These are phyloP conservation scores for Lycium ferocissimum DNA, from an alignment of 257 asterid genomes.

Conservation along the genomic window DNA sequence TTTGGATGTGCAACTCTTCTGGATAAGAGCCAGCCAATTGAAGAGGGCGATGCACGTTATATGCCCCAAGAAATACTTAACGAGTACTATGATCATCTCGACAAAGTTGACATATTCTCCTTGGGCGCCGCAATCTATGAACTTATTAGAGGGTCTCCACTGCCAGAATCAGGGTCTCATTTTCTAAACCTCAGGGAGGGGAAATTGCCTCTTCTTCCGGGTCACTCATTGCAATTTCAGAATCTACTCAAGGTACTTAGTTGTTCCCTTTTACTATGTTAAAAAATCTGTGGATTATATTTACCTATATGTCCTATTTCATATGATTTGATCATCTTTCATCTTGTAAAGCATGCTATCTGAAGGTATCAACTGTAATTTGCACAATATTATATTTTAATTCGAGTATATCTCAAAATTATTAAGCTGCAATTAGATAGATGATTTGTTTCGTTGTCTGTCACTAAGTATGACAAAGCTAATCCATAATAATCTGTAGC, in stretches of 20 bases:
- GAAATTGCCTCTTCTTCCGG: constrained; percentile 91
- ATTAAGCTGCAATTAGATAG: neutral
- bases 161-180: constrained; percentile 79
- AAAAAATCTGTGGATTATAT: neutral
- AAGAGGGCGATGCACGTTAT: constrained; percentile 98
- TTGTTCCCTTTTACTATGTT: neutral
- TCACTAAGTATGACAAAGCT: neutral
- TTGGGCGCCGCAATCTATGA: constrained; percentile 87
- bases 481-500: neutral
- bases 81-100: constrained; percentile 83
- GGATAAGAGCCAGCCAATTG: constrained; percentile 81
- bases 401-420: neutral
- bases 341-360: neutral
- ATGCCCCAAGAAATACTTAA: constrained; percentile 97
- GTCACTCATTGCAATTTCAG: constrained; percentile 90
- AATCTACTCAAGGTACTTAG: constrained; percentile 75
- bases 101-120: constrained; percentile 88
- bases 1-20: constrained; percentile 91
- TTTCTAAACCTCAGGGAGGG: constrained; percentile 81
- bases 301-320: neutral
- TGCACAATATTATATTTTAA: neutral
- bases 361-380: constrained; percentile 11
- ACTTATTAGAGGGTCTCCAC: constrained; percentile 73
- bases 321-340: constrained; percentile 14
- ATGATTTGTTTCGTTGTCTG: neutral